Conservation (phyloP, 805 yeast species). For the Citeromyces matritensis region DNA sequence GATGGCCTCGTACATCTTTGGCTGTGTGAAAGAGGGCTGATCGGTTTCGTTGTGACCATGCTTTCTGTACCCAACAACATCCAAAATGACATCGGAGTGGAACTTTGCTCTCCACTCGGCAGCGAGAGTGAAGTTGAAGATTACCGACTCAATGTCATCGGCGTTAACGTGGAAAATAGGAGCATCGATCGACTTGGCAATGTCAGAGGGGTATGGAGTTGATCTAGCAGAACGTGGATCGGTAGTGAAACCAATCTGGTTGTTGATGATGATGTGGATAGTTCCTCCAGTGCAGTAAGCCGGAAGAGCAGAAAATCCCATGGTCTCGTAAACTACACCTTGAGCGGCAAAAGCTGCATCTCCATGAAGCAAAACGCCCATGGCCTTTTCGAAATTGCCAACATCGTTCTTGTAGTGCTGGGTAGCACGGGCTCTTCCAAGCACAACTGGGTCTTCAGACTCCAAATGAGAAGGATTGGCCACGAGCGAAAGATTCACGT, state of each 20-base stretch:
- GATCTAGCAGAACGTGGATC: conserved; percentile 97
- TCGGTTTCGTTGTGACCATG: conserved; percentile 99
- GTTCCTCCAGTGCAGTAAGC: conserved; percentile 99
- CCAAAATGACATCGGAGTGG: conserved; percentile 94
- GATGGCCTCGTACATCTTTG: conserved; percentile 87
- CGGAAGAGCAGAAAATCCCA: conserved; percentile 87
- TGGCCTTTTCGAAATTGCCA: conserved; percentile 71
- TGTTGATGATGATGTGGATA: conserved; percentile 87
- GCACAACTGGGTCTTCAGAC: conserved; percentile 97
- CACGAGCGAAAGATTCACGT: conserved; percentile 86
- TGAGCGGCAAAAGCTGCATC: conserved; percentile 98
- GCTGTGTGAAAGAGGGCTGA: conserved; percentile 98
- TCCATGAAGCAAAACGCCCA: conserved; percentile 92
- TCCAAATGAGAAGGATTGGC: conserved; percentile 99
- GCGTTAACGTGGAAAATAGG: conserved; percentile 99
- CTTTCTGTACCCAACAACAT: conserved; percentile 96
- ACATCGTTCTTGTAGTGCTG: conserved; percentile 84
- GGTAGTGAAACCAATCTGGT: conserved; percentile 99
- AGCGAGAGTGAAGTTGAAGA: conserved; percentile 86
- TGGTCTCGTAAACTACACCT: conserved; percentile 97
- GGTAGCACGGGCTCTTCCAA: conserved; percentile 95
- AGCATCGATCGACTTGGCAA: conserved; percentile 92
- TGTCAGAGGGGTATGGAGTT: conserved; percentile 94
- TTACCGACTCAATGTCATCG: conserved; percentile 89
- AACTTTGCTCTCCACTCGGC: conserved; percentile 97